Conservation (phyloP, 2,329 filamentous ascomycete species). For the Diaporthe ampelina region DNA sequence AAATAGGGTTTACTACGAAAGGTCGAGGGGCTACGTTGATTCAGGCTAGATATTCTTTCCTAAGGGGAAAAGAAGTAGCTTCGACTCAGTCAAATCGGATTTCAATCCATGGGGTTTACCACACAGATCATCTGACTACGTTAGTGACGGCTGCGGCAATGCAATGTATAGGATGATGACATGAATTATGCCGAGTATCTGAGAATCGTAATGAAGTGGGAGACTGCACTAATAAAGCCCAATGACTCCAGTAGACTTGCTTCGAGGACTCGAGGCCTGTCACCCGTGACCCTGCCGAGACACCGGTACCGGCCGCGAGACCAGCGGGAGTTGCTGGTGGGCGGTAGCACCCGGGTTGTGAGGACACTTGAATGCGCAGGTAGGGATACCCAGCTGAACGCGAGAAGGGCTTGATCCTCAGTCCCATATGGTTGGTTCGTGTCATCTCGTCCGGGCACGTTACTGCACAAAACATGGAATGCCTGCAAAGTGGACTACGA, state of each 20-base stretch:
- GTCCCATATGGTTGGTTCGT: neutral
- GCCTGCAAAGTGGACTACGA: neutral
- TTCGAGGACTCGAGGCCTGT: neutral
- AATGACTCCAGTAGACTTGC: constrained; percentile 7
- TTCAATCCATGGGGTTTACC: constrained; percentile 38
- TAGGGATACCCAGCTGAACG: neutral
- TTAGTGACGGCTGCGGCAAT: constrained; percentile 29
- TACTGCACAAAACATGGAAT: neutral
- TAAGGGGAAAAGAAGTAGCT: constrained; percentile 37
- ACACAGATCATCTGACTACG: constrained; percentile 12
- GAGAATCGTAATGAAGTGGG: neutral
- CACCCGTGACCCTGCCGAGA: constrained; percentile 25
- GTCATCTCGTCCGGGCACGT: neutral
- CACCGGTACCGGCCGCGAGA: constrained; percentile 31
- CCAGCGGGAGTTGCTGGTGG: neutral
- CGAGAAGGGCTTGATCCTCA: neutral
- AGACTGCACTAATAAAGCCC: neutral
- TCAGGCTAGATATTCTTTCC: constrained; percentile 35
- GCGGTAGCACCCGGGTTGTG: neutral
- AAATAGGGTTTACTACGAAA: constrained; percentile 48
- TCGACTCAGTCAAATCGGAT: constrained; percentile 41
- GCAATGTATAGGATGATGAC: neutral
- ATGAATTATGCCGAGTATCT: neutral
- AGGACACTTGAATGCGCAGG: neutral
- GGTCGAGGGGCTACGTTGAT: constrained; percentile 37